These are phyloP conservation scores for Aspergillus conjunctus DNA, from an alignment of 495 filamentous ascomycete species.

Conservation along the genomic window DNA sequence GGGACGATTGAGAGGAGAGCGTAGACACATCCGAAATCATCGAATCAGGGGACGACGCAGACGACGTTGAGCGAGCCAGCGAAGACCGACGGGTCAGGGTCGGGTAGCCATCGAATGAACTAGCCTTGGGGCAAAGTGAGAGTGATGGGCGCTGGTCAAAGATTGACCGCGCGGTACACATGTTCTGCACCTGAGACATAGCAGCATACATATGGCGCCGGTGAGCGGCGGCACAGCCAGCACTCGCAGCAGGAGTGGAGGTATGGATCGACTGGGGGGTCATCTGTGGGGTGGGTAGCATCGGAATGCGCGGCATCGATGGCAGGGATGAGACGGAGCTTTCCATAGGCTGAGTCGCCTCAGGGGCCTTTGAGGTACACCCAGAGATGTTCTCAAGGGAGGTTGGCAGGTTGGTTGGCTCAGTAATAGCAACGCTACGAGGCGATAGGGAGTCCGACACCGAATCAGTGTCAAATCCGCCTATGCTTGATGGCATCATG, in stretches of 20 bases:
- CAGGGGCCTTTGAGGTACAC: slow-evolving; percentile 50
- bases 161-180: slow-evolving; percentile 65
- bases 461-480: slow-evolving; percentile 34
- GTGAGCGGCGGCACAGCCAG: slow-evolving; percentile 52
- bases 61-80: slow-evolving; percentile 73
- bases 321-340: slow-evolving; percentile 44
- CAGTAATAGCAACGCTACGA: slow-evolving; percentile 24
- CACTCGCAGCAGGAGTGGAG: slow-evolving; percentile 91
- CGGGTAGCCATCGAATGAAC: slow-evolving; percentile 49
- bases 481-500: slow-evolving; percentile 34
- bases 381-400: slow-evolving; percentile 49
- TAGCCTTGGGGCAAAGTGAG: slow-evolving; percentile 58
- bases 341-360: slow-evolving; percentile 51
- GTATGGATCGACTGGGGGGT: slow-evolving; percentile 75
- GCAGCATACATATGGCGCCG: slow-evolving; percentile 75
- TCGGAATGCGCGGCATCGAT: slow-evolving; percentile 60
- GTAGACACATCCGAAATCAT: slow-evolving; percentile 83
- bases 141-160: slow-evolving; percentile 51
- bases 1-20: slow-evolving; percentile 60
- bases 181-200: slow-evolving; percentile 73
- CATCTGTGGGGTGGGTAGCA: slow-evolving; percentile 76
- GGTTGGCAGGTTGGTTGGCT: slow-evolving; percentile 21
- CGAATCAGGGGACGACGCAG: slow-evolving; percentile 83
- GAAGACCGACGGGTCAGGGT: slow-evolving; percentile 68
- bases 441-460: slow-evolving; percentile 40